Conservation (phyloP, 23 red algal genomes). For the Gracilaria caudata region DNA sequence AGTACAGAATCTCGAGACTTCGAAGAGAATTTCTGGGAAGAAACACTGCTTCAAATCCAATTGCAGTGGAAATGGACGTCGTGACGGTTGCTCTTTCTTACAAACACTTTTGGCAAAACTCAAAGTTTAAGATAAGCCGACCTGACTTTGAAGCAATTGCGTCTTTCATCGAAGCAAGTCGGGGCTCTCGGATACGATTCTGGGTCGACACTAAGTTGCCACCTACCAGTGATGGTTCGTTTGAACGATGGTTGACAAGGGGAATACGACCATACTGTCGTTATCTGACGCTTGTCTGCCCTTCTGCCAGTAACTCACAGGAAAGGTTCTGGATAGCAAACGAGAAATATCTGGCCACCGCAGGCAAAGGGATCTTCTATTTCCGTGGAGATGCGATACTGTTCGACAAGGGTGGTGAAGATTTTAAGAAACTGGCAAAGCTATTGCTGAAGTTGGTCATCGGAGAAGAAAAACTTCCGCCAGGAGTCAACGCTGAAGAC, state of each 20-base stretch:
- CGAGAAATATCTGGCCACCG: constrained; percentile 5
- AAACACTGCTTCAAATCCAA: neutral
- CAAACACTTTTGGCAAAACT: neutral
- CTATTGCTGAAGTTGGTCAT: neutral
- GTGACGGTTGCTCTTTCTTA: constrained; percentile 16
- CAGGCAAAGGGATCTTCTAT: neutral
- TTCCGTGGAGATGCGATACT: constrained; percentile 3
- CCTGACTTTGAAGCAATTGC: neutral
- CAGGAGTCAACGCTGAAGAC: neutral
- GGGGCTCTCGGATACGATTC: constrained; percentile 8
- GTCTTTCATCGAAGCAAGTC: neutral
- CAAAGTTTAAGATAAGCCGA: neutral
- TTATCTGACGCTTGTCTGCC: constrained; percentile 24
- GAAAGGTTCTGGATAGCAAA: constrained; percentile 19
- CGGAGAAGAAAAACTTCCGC: neutral
- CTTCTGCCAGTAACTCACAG: neutral
- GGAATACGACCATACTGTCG: constrained; percentile 1
- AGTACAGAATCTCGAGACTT: neutral
- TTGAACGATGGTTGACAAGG: constrained; percentile 18
- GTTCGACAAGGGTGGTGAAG: neutral
- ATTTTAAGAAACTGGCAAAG: neutral
- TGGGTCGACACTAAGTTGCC: constrained; percentile 29
- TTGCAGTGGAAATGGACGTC: neutral
- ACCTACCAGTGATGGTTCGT: neutral
- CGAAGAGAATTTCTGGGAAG: neutral